Conservation (phyloP, 2,329 filamentous ascomycete genomes). For the Cytospora schulzeri region DNA sequence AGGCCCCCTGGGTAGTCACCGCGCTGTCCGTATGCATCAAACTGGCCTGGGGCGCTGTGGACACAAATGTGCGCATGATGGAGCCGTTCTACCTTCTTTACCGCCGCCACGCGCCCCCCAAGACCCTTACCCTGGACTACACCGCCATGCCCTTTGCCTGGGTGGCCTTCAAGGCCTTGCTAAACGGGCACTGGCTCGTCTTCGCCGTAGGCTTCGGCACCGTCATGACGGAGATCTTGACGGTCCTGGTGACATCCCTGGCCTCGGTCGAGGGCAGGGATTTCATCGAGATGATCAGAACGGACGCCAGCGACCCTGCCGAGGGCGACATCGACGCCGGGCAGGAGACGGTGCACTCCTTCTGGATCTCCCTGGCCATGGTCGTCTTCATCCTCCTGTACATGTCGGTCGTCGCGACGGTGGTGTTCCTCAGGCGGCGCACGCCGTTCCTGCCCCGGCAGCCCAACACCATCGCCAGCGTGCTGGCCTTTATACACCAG, state of each 20-base stretch:
- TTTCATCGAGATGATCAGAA: slow-evolving; percentile 48
- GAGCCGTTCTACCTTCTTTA: slow-evolving; percentile 75
- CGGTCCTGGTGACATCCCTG: slow-evolving; percentile 67
- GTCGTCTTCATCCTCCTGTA: slow-evolving; percentile 67
- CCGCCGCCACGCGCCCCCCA: slow-evolving; percentile 64
- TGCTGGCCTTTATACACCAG: slow-evolving; percentile 78
- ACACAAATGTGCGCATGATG: slow-evolving; percentile 71
- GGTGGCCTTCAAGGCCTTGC: slow-evolving; percentile 61
- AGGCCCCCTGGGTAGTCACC: slow-evolving; percentile 67
- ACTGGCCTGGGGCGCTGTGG: slow-evolving; percentile 68
- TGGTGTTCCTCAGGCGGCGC: slow-evolving; percentile 64
- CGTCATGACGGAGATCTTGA: slow-evolving; percentile 73
- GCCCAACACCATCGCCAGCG: slow-evolving; percentile 75
- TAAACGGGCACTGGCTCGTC: slow-evolving; percentile 67
- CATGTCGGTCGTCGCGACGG: slow-evolving; percentile 59
- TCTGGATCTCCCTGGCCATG: slow-evolving; percentile 65
- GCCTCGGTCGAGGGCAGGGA: slow-evolving; percentile 64
- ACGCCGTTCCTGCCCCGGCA: slow-evolving; percentile 75
- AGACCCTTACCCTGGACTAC: slow-evolving; percentile 71
- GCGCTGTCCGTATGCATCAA: slow-evolving; percentile 67
- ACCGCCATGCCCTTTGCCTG: slow-evolving; percentile 70
- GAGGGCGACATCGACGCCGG: slow-evolving; percentile 48
- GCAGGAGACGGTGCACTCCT: slow-evolving; percentile 64
- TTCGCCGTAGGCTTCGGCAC: slow-evolving; percentile 71
- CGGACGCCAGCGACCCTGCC: slow-evolving; percentile 18